Base-by-base conservation (phyloP, 1,284 basidiomycete genomes). In the Puccinia coronata region DNA sequence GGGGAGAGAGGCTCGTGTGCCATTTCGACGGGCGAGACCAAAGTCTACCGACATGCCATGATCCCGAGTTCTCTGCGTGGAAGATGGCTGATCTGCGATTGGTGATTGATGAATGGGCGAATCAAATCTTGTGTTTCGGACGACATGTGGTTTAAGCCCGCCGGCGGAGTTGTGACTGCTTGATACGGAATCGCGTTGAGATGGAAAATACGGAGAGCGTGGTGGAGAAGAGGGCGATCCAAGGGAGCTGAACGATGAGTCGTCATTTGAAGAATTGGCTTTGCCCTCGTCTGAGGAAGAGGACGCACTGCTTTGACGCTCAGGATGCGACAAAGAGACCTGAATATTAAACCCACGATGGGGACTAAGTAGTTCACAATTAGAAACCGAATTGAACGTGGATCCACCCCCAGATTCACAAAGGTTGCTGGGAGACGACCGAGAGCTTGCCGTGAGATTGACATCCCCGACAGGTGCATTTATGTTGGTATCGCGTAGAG, bases 41-140 rank as follows among this genome's bases (percentile, higher is more conserved):
- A 79, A 43, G 28, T 79, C 77, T 6, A 77, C 74, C 41, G 74
- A 77, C 57, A 77, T 63, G 2, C 74, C 74, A 20, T 77, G 61
- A 53, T 77, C 74, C 6, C 74, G 74, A 47, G 74, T 11, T 67
- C 74, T 63, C 41, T n/a, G 36, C 0, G 51, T 23, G 41, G 49
- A 31, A 20, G 51, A n/a, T 16, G 51, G 18, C 0, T 34, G 59
- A 36, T 34, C 71, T 1, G 18, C 16, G 49, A 47, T 53, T n/a
- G 31, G 51, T 14, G 43, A 34, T 31, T 34, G 47, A 53, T 31
- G 71, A 2, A 49, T 51, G 51, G 71, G 47, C 16, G 41, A 53
- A 25, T 53, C 47, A n/a, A 73, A 55, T 18, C 25, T 47, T n/a
- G 69, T 43, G 69, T 71, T 14, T n/a, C 25, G 34, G 36, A 34